Evolutionary conservation across 495 filamentous ascomycete genomes (phyloP).

Genomic region (Aspergillus incahuasiensis): DNA sequence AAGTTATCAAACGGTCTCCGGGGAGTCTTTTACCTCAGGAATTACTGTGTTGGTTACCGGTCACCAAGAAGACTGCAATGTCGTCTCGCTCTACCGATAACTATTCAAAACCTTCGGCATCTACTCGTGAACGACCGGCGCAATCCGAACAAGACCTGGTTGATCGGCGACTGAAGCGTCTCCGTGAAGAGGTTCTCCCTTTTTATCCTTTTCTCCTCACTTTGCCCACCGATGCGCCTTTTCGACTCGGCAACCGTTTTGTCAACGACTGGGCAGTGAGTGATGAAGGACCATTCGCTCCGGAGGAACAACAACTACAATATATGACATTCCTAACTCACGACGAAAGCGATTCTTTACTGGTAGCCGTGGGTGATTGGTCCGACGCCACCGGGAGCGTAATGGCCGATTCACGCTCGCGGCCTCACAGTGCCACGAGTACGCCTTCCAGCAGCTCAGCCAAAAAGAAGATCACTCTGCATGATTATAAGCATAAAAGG

Average conservation of each 20-base stretch:
- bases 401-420: slow-evolving; percentile 36
- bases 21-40: not conserved
- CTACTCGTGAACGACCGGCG: slow-evolving; percentile 17
- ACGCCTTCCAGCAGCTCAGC: slow-evolving; percentile 25
- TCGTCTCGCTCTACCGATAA: slow-evolving; percentile 30
- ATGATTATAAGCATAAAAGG: slow-evolving; percentile 47
- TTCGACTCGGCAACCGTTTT: slow-evolving; percentile 34
- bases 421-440: slow-evolving; percentile 32
- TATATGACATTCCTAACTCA: slow-evolving; percentile 53
- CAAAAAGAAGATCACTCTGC: slow-evolving; percentile 50
- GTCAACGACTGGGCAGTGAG: slow-evolving; percentile 48
- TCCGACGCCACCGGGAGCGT: slow-evolving; percentile 47
- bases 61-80: slow-evolving; percentile 39
- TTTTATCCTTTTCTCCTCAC: slow-evolving; percentile 47
- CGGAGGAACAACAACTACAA: slow-evolving; percentile 49
- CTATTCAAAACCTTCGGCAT: slow-evolving; percentile 24
- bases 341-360: slow-evolving; percentile 41
- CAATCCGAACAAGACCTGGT: slow-evolving; percentile 30
- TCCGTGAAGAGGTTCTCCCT: slow-evolving; percentile 45
- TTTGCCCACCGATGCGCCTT: slow-evolving; percentile 42
- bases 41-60: not conserved
- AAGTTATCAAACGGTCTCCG: not conserved
- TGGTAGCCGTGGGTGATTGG: slow-evolving; percentile 49
- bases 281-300: slow-evolving; percentile 41
- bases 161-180: slow-evolving; percentile 38